A percentile compares a stretch with the other conserved stretches of the same genome.
Conservation (phyloP, 805 yeast species). For the Zygoascus bituminiphila region DNA sequence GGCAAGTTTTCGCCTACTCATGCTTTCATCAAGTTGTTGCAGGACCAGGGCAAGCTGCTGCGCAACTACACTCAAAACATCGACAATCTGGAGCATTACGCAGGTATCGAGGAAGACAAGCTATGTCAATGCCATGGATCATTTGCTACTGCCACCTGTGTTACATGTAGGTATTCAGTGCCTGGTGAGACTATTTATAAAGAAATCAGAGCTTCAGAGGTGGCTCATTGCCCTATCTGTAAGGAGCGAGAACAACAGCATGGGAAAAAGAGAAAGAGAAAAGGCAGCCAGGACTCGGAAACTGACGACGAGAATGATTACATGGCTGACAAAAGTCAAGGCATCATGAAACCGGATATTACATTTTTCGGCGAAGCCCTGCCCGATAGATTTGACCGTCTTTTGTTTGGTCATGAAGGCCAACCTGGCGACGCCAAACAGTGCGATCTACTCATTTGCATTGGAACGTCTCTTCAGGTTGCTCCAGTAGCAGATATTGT, state of each 20-base stretch:
- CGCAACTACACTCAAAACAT: conserved; percentile 89
- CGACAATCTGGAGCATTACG: conserved; percentile 77
- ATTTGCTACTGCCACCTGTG: conserved; percentile 79
- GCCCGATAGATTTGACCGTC: conserved; percentile 59
- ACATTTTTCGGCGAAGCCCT: conserved; percentile 85
- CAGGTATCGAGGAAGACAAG: conserved; percentile 59
- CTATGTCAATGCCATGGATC: conserved; percentile 90
- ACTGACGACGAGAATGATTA: conserved; percentile 27
- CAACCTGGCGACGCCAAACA: conserved; percentile 50
- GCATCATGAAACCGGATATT: conserved; percentile 87
- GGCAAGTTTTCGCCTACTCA: conserved; percentile 62
- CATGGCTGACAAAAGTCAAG: conserved; percentile 35
- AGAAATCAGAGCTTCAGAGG: conserved; percentile 46
- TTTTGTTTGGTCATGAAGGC: conserved; percentile 26
- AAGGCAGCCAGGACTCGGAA: conserved; percentile 26
- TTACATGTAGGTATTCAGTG: conserved; percentile 59
- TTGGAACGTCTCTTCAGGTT: conserved; percentile 87
- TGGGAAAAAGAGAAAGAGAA: conserved; percentile 8
- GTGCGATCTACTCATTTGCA: conserved; percentile 75
- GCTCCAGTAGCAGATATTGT: conserved; percentile 88
- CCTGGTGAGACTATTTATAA: conserved; percentile 59
- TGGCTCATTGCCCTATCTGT: conserved; percentile 72
- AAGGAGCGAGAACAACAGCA: conserved; percentile 32
- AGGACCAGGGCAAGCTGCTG: conserved; percentile 67
- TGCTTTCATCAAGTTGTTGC: conserved; percentile 62